Conservation (phyloP, 495 filamentous ascomycete genomes). For the Diplogelasinospora grovesii region DNA sequence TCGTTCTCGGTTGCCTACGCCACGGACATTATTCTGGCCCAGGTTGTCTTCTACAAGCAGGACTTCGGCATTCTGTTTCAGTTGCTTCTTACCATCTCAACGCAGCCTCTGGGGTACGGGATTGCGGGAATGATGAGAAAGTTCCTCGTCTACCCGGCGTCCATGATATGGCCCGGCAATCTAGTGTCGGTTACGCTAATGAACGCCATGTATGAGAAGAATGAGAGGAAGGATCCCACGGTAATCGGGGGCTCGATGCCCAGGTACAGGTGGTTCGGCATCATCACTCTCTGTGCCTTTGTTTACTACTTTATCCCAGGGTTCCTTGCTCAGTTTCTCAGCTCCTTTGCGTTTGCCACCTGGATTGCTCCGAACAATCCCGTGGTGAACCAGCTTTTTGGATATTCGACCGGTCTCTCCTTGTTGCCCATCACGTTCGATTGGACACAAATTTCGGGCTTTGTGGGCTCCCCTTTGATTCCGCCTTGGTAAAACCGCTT, state of each 20-base stretch:
- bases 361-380: conserved; percentile 57
- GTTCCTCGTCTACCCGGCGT: conserved; percentile 51
- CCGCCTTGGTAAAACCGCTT: conserved; percentile 52
- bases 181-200: conserved; percentile 61
- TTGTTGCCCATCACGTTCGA: conserved; percentile 58
- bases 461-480: conserved; percentile 50
- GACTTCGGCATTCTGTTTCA: conserved; percentile 62
- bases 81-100: conserved; percentile 61
- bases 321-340: conserved; percentile 51
- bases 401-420: conserved; percentile 55
- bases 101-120: conserved; percentile 67
- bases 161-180: conserved; percentile 71
- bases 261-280: conserved; percentile 52
- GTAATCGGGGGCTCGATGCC: conserved; percentile 51
- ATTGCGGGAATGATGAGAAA: conserved; percentile 59
- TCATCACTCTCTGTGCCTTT: conserved; percentile 43
- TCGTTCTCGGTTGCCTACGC: conserved; percentile 58
- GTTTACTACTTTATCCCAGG: conserved; percentile 58
- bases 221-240: conserved; percentile 36
- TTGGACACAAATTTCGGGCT: conserved; percentile 58
- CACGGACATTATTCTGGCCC: conserved; percentile 62
- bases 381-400: conserved; percentile 65
- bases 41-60: conserved; percentile 60
- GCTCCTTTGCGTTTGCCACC: conserved; percentile 54
- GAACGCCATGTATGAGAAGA: conserved; percentile 62